Evolutionary conservation across 2,329 filamentous ascomycete species (phyloP).

Genomic region (Aspergillus persii): DNA sequence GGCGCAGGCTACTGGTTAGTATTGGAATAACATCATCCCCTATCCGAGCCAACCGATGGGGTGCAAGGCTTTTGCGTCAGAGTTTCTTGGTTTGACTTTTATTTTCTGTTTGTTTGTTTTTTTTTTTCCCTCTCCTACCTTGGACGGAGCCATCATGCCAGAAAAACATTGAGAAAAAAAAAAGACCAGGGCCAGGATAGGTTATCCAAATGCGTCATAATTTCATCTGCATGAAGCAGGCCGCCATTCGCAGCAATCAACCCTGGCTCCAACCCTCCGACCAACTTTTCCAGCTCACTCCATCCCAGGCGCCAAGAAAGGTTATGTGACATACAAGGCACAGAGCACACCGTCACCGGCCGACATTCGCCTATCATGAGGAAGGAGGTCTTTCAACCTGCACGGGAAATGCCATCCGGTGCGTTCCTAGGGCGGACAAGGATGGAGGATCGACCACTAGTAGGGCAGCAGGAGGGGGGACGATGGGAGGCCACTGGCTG

Average conservation of each 20-base stretch:
- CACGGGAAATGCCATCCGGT: neutral
- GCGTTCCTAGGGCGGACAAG: neutral
- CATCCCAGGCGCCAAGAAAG: neutral
- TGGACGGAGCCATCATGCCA: neutral
- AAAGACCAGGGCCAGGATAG: neutral
- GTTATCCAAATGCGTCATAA: constrained; percentile 33
- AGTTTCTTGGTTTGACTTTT: neutral
- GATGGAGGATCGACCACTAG: neutral
- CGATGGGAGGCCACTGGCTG: neutral
- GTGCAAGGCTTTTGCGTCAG: constrained; percentile 10
- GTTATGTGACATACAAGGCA: neutral
- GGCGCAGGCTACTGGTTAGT: neutral
- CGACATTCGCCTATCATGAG: neutral
- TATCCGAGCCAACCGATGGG: constrained; percentile 7
- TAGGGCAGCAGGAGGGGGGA: neutral
- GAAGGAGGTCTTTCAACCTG: neutral
- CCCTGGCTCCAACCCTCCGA: neutral
- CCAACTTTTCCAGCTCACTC: neutral
- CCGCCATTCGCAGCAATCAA: neutral
- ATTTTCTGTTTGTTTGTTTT: neutral
- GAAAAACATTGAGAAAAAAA: neutral
- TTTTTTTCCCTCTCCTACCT: no score
- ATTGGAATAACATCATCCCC: constrained; percentile 1
- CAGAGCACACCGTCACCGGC: neutral
- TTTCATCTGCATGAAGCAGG: constrained; percentile 13